Conservation (phyloP, 768 basidiomycete species). For the Sporobolomyces pararoseus region DNA sequence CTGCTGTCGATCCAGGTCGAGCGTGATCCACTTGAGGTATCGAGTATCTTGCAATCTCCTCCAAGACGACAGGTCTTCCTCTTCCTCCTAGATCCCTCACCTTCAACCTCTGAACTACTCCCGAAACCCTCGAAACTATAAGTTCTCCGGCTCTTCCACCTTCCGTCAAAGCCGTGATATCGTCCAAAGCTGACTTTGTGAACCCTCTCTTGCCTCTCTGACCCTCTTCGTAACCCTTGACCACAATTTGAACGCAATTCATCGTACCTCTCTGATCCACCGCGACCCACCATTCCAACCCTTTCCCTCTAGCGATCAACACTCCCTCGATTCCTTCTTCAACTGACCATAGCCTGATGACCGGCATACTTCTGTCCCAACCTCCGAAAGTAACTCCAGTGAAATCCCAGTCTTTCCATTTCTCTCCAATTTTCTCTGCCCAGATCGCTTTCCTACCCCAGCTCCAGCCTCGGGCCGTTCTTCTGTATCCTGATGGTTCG, state of each 20-base stretch:
- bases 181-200: slow-evolving; percentile 2
- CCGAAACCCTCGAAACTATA: slow-evolving; percentile 8
- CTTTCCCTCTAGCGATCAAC: slow-evolving; percentile 12
- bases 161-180: slow-evolving; percentile 14
- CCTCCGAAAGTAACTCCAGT: slow-evolving; percentile 1
- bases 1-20: not conserved
- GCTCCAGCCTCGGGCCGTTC: no score
- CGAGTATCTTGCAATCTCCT: slow-evolving; percentile 19
- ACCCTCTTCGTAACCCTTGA: not conserved
- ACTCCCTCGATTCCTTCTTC: not conserved
- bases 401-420: not conserved
- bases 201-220: not conserved
- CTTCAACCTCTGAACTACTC: not conserved
- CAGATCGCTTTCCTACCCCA: not conserved
- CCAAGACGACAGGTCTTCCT: slow-evolving; percentile 9
- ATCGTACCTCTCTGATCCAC: not conserved
- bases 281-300: slow-evolving; percentile 23
- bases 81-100: not conserved
- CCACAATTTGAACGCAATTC: not conserved
- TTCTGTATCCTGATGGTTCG: not conserved
- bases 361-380: slow-evolving; percentile 1
- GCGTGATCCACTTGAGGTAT: not conserved
- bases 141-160: not conserved
- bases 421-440: not conserved
- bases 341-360: slow-evolving; percentile 6